A percentile compares a stretch with the other conserved stretches of the same genome.
phyloP scores from a whole-genome alignment of 305 asterid species.

The Vinca major region DNA sequence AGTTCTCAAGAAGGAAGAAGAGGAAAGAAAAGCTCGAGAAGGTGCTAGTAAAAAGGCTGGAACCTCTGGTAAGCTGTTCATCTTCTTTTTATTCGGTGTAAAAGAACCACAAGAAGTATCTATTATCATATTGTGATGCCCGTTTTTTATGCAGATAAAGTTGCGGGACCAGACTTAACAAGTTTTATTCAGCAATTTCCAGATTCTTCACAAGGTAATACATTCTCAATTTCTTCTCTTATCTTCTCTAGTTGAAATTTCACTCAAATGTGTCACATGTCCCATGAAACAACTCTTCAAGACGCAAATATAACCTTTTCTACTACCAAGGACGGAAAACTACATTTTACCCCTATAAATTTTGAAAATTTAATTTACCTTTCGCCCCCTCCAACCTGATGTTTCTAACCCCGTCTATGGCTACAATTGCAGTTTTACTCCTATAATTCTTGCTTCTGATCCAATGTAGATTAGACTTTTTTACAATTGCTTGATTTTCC shows the following conservation, averaged over 20 bases:
- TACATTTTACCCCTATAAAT: too few relatives aligned
- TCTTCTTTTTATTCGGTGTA: not conserved
- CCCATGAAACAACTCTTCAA: not conserved
- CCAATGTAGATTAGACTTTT: not conserved
- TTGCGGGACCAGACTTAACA: constrained; percentile 64
- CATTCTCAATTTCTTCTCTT: constrained; percentile 1
- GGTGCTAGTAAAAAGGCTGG: constrained; percentile 33
- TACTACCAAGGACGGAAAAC: too few relatives aligned
- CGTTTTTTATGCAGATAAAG: constrained; percentile 40
- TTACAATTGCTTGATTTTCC: not conserved
- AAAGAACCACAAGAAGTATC: too few relatives aligned
- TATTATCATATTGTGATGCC: constrained; percentile 2
- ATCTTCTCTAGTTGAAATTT: constrained; percentile 5
- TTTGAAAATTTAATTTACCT: too few relatives aligned
- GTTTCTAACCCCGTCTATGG: too few relatives aligned
- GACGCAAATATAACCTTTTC: not conserved
- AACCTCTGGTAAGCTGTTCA: constrained; percentile 39
- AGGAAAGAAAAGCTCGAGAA: constrained; percentile 55
- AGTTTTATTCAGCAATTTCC: constrained; percentile 66
- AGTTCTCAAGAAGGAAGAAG: constrained; percentile 92
- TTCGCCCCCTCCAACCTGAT: too few relatives aligned
- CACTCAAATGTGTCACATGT: not conserved
- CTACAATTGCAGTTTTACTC: not conserved
- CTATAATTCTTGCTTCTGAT: not conserved
- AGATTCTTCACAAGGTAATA: constrained; percentile 58